A percentile compares a stretch with the other conserved stretches of the same genome.
Conservation (phyloP, 1,284 basidiomycete genomes). For the Cystobasidium sp. region DNA sequence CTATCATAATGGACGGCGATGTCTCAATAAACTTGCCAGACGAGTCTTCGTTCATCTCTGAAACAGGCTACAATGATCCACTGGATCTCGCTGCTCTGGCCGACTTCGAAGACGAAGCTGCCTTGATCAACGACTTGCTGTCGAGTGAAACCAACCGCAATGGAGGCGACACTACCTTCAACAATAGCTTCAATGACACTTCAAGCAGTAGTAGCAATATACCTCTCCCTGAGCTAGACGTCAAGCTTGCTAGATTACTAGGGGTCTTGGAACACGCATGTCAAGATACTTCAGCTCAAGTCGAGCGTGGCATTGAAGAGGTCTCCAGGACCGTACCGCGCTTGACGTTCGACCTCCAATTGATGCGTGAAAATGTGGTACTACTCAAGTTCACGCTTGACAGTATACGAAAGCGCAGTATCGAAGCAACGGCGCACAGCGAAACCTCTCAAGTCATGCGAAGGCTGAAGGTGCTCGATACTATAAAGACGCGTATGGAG, state of each 20-base stretch:
- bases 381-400: conserved; percentile 64
- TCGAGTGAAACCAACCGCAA: conserved; percentile 11
- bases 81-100: conserved; percentile 34
- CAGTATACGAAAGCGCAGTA: conserved; percentile 51
- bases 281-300: conserved; percentile 79
- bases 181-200: background rate
- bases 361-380: conserved; percentile 86
- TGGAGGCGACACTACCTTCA: background rate
- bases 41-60: conserved; percentile 8
- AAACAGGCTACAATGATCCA: conserved; percentile 7
- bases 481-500: conserved; percentile 81
- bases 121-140: conserved; percentile 37
- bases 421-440: conserved; percentile 34
- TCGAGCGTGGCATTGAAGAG: conserved; percentile 86
- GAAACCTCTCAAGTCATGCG: conserved; percentile 63
- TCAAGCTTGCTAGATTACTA: conserved; percentile 72
- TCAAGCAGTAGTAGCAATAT: background rate
- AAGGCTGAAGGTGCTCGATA: conserved; percentile 75
- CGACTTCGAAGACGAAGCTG: conserved; percentile 38
- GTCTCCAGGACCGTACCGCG: conserved; percentile 84
- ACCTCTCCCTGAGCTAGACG: conserved; percentile 70
- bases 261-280: conserved; percentile 77
- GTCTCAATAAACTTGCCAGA: conserved; percentile 16
- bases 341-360: conserved; percentile 88
- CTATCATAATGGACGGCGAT: conserved; percentile 26